Evolutionary conservation across 805 yeast species (phyloP), one percentile per base, ranked within the genome.

Genomic region (Starmera caribaea): DNA sequence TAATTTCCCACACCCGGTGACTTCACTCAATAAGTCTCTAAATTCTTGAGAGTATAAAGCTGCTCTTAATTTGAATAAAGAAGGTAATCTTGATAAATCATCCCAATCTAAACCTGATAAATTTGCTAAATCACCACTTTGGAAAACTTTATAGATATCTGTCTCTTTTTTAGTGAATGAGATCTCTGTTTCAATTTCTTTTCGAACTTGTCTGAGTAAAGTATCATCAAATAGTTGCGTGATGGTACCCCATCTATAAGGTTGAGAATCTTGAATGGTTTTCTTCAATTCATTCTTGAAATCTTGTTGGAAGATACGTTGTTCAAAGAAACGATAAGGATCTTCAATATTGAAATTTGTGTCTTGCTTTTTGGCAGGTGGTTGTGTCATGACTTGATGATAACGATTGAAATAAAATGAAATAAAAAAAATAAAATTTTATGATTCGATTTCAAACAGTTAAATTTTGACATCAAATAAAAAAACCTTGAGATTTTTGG

Each of bases 111-210:
- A 68, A 1, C 96, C 96, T 1, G 92, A 82, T 34, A 92, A 62
- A 57, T 92, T 94, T 33, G 96, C 96, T 49, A 92, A 71, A 61
- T 87, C 96, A 57, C 81, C 99, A 63, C 76, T 84, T 66, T 80
- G 97, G 63, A 63, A 79, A 27, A 90, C 95, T 58, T 86, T 89
- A 62, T 92, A 92, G 46, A 92, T 92, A 57, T 92, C 99, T 0
- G 99, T 92, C 60, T 94, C 99, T 59, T 94, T 92, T 50, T 80
- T 77, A 9, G 97, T 88, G 67, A 94, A 92, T 34, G 85, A 92
- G 45, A 92, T 81, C 53, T 88, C 82, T 3, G 69, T 63, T 47
- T 85, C 72, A 21, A 94, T 88, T 58, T 92, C 98, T 41, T 75
- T 74, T 37, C 97, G 73, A 2, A 94, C 97, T 27, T 73, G 71